These are phyloP conservation scores for Diphasiastrum complanatum DNA, from an alignment of 83 land plant species.

Conservation along the genomic window DNA sequence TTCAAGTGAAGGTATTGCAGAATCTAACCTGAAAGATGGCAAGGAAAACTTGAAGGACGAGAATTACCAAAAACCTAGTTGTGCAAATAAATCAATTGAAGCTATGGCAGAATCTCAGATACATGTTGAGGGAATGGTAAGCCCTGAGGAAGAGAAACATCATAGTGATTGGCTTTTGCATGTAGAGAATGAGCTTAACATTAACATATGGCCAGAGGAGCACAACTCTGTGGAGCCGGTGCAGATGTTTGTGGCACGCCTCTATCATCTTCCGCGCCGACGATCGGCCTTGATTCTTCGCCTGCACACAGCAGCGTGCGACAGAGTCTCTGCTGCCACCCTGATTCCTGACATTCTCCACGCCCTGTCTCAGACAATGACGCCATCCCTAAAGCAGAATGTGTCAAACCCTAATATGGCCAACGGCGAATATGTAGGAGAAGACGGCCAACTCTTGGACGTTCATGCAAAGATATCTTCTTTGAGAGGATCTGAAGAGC, in stretches of 20 bases:
- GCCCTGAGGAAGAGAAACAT: background rate
- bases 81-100: background rate
- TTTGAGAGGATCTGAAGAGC: background rate
- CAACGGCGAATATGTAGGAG: slow-evolving; percentile 7
- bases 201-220: slow-evolving; percentile 32
- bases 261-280: slow-evolving; percentile 15
- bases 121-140: background rate
- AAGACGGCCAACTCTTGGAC: slow-evolving; percentile 15
- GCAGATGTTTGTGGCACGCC: slow-evolving; percentile 13
- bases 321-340: slow-evolving; percentile 25
- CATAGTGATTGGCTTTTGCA: slow-evolving; percentile 18
- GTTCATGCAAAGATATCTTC: background rate
- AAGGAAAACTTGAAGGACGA: too few species aligned
- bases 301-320: slow-evolving; percentile 31
- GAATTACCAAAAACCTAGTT: too few species aligned
- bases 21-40: too few species aligned
- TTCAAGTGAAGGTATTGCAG: too few species aligned
- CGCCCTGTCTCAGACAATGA: slow-evolving; percentile 10
- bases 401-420: background rate
- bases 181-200: slow-evolving; percentile 44
- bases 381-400: background rate
- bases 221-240: slow-evolving; percentile 35
- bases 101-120: slow-evolving; percentile 1
- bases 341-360: slow-evolving; percentile 24
- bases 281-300: slow-evolving; percentile 25